A percentile compares a stretch with the other conserved stretches of the same genome.
Conservation (phyloP, 805 yeast genomes). For the Diddensiella caesifluorescens region DNA sequence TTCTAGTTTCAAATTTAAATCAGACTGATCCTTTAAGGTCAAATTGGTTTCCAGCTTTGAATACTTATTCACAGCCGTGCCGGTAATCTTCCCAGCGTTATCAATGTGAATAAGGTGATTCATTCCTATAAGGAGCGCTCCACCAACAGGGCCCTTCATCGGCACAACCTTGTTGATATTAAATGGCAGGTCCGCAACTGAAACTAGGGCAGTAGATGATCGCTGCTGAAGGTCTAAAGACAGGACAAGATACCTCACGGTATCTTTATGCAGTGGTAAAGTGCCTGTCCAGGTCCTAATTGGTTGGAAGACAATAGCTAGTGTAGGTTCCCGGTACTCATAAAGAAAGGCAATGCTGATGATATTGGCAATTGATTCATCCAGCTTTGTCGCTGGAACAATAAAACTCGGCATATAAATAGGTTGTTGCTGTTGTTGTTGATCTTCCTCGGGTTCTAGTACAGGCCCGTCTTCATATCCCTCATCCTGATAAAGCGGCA, state of each 20-base stretch:
- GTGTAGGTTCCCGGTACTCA: constrained; percentile 77
- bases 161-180: constrained; percentile 65
- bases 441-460: constrained; percentile 7
- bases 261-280: constrained; percentile 56
- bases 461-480: constrained; percentile 19
- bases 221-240: constrained; percentile 59
- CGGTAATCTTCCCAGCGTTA: constrained; percentile 62
- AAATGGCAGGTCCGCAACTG: constrained; percentile 62
- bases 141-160: constrained; percentile 59
- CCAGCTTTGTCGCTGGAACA: constrained; percentile 51
- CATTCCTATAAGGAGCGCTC: constrained; percentile 63
- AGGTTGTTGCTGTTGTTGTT: constrained; percentile 13
- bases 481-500: constrained; percentile 52
- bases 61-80: constrained; percentile 57
- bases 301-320: constrained; percentile 59
- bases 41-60: constrained; percentile 39
- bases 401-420: constrained; percentile 54
- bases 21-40: constrained; percentile 43
- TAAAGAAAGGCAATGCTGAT: constrained; percentile 66
- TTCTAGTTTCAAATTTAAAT: constrained; percentile 51
- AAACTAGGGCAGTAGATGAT: constrained; percentile 61
- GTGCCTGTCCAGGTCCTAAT: constrained; percentile 75
- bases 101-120: constrained; percentile 78
- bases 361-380: constrained; percentile 53
- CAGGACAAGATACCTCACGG: constrained; percentile 53